phyloP scores from a whole-genome alignment of 1,284 basidiomycete genomes.

The Schizopora paradoxa region DNA sequence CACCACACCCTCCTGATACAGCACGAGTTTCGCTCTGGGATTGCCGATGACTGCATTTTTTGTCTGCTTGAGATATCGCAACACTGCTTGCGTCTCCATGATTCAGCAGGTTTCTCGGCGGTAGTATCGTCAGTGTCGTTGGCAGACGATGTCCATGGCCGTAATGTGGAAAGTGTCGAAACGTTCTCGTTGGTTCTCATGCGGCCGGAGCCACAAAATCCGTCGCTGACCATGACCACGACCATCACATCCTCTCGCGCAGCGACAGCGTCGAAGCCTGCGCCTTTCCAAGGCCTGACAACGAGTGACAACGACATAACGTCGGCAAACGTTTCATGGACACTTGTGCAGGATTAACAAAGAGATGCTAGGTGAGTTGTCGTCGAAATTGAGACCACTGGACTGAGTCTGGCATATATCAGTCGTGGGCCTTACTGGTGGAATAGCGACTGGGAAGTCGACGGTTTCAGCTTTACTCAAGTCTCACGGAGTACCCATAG shows the following conservation, averaged over 20 bases:
- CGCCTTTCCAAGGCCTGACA: no score
- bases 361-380: conserved; percentile 3
- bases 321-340: no score
- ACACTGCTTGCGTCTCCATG: conserved; percentile 12
- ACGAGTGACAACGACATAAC: no score
- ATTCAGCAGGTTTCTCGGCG: conserved; percentile 3
- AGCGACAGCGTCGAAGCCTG: no score
- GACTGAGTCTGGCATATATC: conserved; percentile 4
- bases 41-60: conserved; percentile 76
- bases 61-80: conserved; percentile 44
- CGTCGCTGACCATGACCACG: not conserved
- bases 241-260: not conserved
- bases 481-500: conserved; percentile 64
- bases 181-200: not conserved
- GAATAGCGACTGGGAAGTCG: conserved; percentile 95
- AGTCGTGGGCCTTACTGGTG: conserved; percentile 96
- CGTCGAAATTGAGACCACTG: not conserved
- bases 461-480: conserved; percentile 79
- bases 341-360: no score
- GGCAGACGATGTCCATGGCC: not conserved
- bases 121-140: not conserved
- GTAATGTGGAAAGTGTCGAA: not conserved
- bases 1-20: conserved; percentile 23
- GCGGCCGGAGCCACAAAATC: no score
- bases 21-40: conserved; percentile 55